A percentile compares a stretch with the other conserved stretches of the same genome.
Conservation (phyloP, 139 green algal genomes). For the Volvox africanus region DNA sequence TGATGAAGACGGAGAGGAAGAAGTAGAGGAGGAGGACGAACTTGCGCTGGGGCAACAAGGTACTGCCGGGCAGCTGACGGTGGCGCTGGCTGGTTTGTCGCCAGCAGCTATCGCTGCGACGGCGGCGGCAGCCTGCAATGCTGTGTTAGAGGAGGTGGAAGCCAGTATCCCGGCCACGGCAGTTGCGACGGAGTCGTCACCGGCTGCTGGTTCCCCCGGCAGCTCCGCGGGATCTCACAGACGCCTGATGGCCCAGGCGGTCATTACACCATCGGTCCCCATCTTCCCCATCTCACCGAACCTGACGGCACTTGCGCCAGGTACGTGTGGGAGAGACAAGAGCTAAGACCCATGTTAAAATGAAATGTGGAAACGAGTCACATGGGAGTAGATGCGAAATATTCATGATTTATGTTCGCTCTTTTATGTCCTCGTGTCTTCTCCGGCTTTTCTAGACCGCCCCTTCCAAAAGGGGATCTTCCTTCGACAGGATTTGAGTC, state of each 20-base stretch:
- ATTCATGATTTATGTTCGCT: no score
- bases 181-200: neutral
- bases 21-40: neutral
- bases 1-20: slow-evolving; percentile 43
- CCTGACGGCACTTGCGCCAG: slow-evolving; percentile 19
- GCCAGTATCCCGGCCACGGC: neutral
- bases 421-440: no score
- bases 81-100: neutral
- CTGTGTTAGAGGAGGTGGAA: neutral
- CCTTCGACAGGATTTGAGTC: no score
- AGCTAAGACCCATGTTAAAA: no score
- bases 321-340: neutral
- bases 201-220: neutral
- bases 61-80: neutral
- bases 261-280: neutral
- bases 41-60: neutral
- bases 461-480: no score
- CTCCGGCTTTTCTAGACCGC: no score
- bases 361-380: no score
- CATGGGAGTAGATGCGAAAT: no score
- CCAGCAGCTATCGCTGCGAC: neutral
- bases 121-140: slow-evolving; percentile 7
- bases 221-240: neutral
- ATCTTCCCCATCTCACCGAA: slow-evolving; percentile 30
- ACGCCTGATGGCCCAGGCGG: neutral